Percentiles rank a stretch among this genome's conserved stretches.
phyloP scores from a whole-genome alignment of 2,329 filamentous ascomycete species.

The Colletotrichum lindemuthianum region DNA sequence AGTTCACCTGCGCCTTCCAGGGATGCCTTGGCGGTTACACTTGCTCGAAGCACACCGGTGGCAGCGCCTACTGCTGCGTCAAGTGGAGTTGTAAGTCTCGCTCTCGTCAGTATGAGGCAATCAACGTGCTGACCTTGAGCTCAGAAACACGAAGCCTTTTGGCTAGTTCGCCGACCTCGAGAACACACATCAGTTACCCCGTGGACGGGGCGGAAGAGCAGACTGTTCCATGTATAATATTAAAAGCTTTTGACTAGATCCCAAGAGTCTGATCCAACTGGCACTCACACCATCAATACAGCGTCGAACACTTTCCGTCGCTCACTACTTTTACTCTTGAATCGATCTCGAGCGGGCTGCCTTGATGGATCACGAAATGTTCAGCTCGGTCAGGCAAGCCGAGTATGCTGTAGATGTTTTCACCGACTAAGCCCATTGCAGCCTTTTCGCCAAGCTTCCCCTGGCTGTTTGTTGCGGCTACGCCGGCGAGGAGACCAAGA shows the following conservation, averaged over 20 bases:
- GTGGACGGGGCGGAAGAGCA: too few species aligned
- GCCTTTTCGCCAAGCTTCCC: conserved; percentile 62
- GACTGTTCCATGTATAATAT: too few species aligned
- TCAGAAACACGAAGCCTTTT: too few species aligned
- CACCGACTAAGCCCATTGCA: conserved; percentile 66
- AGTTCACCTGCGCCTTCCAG: conserved; percentile 19
- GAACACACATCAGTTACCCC: too few species aligned
- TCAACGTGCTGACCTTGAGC: too few species aligned
- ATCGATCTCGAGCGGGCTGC: conserved; percentile 70
- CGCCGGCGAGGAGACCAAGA: conserved; percentile 67
- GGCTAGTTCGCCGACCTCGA: too few species aligned
- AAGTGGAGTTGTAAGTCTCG: conserved; percentile 37
- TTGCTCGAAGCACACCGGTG: conserved; percentile 2
- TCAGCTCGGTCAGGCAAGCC: conserved; percentile 50
- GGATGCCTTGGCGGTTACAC: conserved; percentile 6
- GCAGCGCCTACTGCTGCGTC: conserved; percentile 10
- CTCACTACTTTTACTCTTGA: conserved; percentile 64
- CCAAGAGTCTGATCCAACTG: neutral
- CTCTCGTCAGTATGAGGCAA: too few species aligned
- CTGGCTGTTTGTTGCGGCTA: conserved; percentile 65
- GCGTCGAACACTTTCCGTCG: conserved; percentile 45
- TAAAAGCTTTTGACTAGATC: too few species aligned
- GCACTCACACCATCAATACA: neutral
- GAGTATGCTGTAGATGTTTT: conserved; percentile 66
- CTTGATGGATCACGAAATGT: conserved; percentile 72